Evolutionary conservation across 140 eudicot genomes (phyloP), one percentile per base, ranked within the genome.

Genomic region (Bidens hawaiensis): DNA sequence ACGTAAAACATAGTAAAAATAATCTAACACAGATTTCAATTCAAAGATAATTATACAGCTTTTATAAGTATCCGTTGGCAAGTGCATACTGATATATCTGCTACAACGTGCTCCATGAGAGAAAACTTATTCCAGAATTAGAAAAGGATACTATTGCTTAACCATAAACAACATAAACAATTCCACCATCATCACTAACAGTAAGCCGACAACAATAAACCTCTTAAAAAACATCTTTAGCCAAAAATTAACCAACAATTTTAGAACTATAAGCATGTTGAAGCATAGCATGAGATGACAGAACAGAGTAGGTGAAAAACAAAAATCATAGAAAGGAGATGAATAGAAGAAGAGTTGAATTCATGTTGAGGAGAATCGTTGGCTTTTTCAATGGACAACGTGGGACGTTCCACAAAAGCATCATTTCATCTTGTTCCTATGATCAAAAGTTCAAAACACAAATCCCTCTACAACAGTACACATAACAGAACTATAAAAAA

Each of bases 221-320:
- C 62, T 55, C 43, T 27, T 6, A 9, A 49, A 47, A 28, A 17
- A 28, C 1, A n/a, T n/a, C n/a, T n/a, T n/a, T n/a, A n/a, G n/a
- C n/a, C n/a, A n/a, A n/a, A n/a, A 52, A n/a, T n/a, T 54, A n/a
- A 54, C 40, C 60, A 54, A 26, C 23, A 6, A 40, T 52, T n/a
- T 52, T 25, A 12, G 22, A 54, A 26, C 27, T 40, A 6, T 54
- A 25, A 52, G 11, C 9, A 52, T 52, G 18, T 13, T 26, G 19
- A 24, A 52, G 36, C 59, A 25, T 52, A 34, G 9, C 59, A 52
- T 12, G 19, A 52, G 9, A 52, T 52, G 19, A 52, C 34, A 52
- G 19, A 52, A 24, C 7, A 25, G 16, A 52, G 18, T 13, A 51
- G 15, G 59, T 19, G 2, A 1, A n/a, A n/a, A n/a, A n/a, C n/a